Base-by-base conservation (phyloP, 2,329 filamentous ascomycete species). In the Cephalotrichum gorgonifer region DNA sequence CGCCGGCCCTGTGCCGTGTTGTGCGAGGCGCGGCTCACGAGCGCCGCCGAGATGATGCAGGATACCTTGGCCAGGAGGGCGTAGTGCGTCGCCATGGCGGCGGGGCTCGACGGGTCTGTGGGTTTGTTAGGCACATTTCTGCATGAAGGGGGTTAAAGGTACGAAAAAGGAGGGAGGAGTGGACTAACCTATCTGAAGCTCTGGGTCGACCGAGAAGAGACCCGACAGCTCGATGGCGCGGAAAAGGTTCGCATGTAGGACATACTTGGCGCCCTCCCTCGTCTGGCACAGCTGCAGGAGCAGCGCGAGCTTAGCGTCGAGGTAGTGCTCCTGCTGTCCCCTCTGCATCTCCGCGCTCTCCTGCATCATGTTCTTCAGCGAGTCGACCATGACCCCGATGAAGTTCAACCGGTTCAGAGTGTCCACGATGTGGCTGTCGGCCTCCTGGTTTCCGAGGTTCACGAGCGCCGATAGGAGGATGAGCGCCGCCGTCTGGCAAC, bases 231-330 rank as follows among this genome's bases (percentile, higher is more conserved):
- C 85, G 26, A 97, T 71, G 0, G 87, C 78, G 42, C 83, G 78
- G 70, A 98, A 91, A 5, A 98, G 75, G 53, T 91, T 91, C 8
- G 88, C 86, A 58, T 94, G 89, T 39, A 97, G 74, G n/a, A 96
- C 81, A 54, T 88, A 81, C 51, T 84, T 85, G 43, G 93, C 90
- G 26, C 93, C 94, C n/a, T 77, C 71, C 50, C 86, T 83, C 2
- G 85, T 91, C 62, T 95, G 88, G 49, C 86, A 86, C 47, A 97
- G 78, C 54, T 89, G 84, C 23, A 95, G 75, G 25, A 98, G 77
- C 15, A 98, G 78, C 2, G 88, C 81, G 27, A 97, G 76, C 54
- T 87, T 85, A 43, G 89, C 84, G 59, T 91, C 69, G 52, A 73
- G 70, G 58, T 78, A 79, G 55, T 73, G 70, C 55, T 74, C 65